Evolutionary conservation across 2,329 filamentous ascomycete species (phyloP).

Genomic region (Penicillium sp.): DNA sequence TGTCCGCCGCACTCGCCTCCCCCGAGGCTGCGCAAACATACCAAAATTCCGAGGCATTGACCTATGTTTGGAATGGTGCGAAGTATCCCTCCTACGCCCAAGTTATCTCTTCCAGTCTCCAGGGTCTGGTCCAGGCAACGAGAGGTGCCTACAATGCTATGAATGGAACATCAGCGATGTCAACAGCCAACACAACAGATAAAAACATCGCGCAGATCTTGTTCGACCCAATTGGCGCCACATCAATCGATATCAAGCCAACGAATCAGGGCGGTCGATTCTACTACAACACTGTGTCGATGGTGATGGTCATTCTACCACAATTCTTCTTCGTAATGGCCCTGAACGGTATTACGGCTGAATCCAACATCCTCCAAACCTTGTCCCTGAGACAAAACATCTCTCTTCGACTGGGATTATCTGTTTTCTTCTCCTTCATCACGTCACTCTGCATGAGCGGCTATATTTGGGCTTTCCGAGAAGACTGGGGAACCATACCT

Average conservation of each 20-base stretch:
- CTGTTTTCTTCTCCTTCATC: constrained; percentile 38
- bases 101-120: constrained; percentile 32
- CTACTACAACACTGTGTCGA: constrained; percentile 46
- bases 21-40: constrained; percentile 29
- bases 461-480: constrained; percentile 45
- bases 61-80: constrained; percentile 44
- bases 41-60: constrained; percentile 31
- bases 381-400: constrained; percentile 30
- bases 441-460: constrained; percentile 42
- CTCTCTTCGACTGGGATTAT: constrained; percentile 34
- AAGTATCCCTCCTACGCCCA: constrained; percentile 39
- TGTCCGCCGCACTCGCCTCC: constrained; percentile 35
- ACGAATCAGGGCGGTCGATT: constrained; percentile 42
- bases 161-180: constrained; percentile 31
- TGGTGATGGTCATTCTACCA: constrained; percentile 46
- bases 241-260: constrained; percentile 39
- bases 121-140: constrained; percentile 31
- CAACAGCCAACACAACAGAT: constrained; percentile 24
- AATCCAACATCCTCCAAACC: constrained; percentile 36
- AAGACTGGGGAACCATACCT: constrained; percentile 41
- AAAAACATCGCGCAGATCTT: constrained; percentile 32
- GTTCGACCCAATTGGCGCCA: constrained; percentile 37
- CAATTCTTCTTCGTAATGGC: constrained; percentile 50
- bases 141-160: constrained; percentile 35
- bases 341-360: constrained; percentile 42